These are phyloP conservation scores for Tillandsia leiboldiana DNA, from an alignment of 176 grass and related monocot genomes.

Conservation along the genomic window DNA sequence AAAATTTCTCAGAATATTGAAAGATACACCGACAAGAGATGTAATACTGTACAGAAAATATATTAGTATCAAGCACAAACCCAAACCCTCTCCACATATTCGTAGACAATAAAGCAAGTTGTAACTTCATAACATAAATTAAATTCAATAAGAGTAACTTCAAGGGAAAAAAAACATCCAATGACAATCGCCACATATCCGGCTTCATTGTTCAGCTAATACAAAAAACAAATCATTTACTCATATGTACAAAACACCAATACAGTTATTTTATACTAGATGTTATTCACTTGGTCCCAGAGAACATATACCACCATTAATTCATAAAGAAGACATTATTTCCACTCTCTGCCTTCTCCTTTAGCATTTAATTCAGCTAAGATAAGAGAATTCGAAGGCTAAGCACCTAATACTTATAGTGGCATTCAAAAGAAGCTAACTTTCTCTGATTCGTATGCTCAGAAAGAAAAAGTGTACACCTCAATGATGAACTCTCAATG, in stretches of 20 bases:
- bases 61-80: too few relatives aligned
- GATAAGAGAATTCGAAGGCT: neutral
- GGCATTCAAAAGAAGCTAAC: neutral
- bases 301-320: neutral
- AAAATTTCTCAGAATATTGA: neutral
- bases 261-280: neutral
- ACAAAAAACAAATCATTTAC: too few relatives aligned
- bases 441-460: neutral
- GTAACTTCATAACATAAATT: too few relatives aligned
- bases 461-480: neutral
- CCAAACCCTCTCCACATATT: too few relatives aligned
- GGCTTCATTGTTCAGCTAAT: too few relatives aligned
- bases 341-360: neutral
- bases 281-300: neutral
- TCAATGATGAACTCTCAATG: neutral
- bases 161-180: too few relatives aligned
- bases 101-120: too few relatives aligned
- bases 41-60: too few relatives aligned
- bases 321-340: neutral
- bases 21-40: neutral
- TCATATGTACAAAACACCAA: too few relatives aligned
- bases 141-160: too few relatives aligned
- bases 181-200: too few relatives aligned
- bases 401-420: neutral
- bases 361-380: neutral